Conservation (phyloP, 306 rosid genomes). For the Fragaria iinumae region DNA sequence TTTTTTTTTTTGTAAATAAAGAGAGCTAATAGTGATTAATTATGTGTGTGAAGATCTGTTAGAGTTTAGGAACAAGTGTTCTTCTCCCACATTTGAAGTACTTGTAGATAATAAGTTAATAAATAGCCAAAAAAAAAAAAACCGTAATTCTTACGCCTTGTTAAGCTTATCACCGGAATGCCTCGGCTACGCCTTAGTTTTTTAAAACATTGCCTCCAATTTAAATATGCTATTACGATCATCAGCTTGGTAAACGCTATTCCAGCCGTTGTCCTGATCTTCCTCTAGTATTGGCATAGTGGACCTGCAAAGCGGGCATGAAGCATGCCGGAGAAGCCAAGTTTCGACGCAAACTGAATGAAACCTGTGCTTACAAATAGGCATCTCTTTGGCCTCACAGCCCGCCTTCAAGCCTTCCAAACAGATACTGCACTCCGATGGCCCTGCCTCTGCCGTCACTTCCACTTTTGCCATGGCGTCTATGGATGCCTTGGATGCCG, state of each 20-base stretch:
- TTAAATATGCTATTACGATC: background rate
- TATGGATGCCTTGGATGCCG: slow-evolving; percentile 1
- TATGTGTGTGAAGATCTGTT: too few relatives aligned
- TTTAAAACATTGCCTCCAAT: background rate
- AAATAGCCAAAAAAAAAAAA: too few relatives aligned
- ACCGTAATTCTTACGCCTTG: too few relatives aligned
- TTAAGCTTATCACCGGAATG: too few relatives aligned
- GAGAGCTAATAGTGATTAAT: too few relatives aligned
- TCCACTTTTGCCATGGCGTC: slow-evolving; percentile 3
- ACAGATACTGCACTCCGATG: slow-evolving; percentile 40
- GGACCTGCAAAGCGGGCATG: slow-evolving; percentile 45
- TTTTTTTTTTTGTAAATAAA: too few relatives aligned
- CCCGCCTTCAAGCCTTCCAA: slow-evolving; percentile 24
- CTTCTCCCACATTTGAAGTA: too few relatives aligned
- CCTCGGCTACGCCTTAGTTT: too few relatives aligned
- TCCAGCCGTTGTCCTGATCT: background rate
- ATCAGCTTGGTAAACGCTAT: background rate
- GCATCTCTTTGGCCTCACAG: slow-evolving; percentile 36
- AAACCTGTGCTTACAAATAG: slow-evolving; percentile 31
- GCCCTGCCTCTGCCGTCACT: slow-evolving; percentile 17
- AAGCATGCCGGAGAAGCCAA: slow-evolving; percentile 30
- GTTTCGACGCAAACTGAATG: slow-evolving; percentile 32
- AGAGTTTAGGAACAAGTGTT: too few relatives aligned
- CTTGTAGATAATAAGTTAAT: too few relatives aligned
- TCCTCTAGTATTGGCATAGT: background rate